Conservation (phyloP, 306 rosid genomes). For the Crotalaria pallida region DNA sequence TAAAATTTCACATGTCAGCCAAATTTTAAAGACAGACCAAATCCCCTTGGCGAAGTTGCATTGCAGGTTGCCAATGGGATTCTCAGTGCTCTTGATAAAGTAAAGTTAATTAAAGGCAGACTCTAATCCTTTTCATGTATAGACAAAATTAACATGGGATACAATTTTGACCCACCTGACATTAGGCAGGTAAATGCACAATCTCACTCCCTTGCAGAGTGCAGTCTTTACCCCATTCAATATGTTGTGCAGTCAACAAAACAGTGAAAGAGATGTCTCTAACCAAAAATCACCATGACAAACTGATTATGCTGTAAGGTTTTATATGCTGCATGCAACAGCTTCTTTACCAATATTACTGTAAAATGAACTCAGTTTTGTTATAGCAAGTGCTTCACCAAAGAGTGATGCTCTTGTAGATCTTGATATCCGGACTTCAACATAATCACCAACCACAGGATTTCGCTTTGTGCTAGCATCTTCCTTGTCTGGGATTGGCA, state of each 20-base stretch:
- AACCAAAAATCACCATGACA: conserved; percentile 6
- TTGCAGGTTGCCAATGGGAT: neutral
- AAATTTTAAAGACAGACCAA: neutral
- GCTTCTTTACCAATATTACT: conserved; percentile 36
- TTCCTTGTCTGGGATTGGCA: conserved; percentile 54
- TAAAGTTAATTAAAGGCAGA: neutral
- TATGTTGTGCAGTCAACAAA: neutral
- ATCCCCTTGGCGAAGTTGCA: neutral
- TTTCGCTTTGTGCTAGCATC: conserved; percentile 43
- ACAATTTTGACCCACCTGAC: conserved; percentile 13
- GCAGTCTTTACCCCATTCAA: neutral
- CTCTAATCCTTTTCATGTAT: conserved; percentile 17
- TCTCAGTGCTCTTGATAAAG: neutral
- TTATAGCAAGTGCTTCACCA: conserved; percentile 78
- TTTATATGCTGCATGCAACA: conserved; percentile 49
- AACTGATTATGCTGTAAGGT: conserved; percentile 15
- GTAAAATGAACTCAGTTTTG: conserved; percentile 65
- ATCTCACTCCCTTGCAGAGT: conserved; percentile 1
- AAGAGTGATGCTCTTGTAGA: conserved; percentile 80
- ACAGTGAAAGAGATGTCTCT: neutral
- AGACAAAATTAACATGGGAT: neutral
- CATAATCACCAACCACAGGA: conserved; percentile 79
- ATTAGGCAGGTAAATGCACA: neutral
- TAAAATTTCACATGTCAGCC: neutral
- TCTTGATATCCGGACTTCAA: conserved; percentile 72